Base-by-base conservation (phyloP, 2,329 filamentous ascomycete genomes). In the Beauveria pseudobassiana region DNA sequence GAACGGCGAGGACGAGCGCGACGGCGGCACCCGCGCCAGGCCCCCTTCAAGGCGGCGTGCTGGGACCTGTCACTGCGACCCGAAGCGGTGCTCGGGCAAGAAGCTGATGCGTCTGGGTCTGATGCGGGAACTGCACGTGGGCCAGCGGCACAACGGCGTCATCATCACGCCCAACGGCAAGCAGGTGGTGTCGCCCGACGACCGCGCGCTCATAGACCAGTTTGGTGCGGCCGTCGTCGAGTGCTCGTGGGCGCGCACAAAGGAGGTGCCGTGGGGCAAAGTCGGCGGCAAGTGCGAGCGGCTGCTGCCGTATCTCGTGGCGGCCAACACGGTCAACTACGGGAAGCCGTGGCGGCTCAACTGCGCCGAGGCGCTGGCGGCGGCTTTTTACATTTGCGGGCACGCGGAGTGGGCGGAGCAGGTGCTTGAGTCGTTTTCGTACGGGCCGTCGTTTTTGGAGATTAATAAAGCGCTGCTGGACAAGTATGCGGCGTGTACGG, bases 61-160 rank as follows among this genome's bases (percentile, higher is more conserved):
- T 99, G 95, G 95, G 95, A 99, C 71, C 82, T 99, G 93, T 64
- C 95, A 99, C 78, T 99, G 95, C 79, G 95, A 99, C 71, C 91
- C 93, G 9, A 98, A 97, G 75, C 83, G 93, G 68, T 99, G 95
- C 77, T 97, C 93, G 0, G 95, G 95, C 38, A 99, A 99, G 79
- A 87, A 91, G 65, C 83, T 99, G 40, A 96, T 99, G 84, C 87
- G 88, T 65, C 84, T 96, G 61, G 93, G 93, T 3, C 80, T 97
- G 70, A 97, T 99, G 91, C 88, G 95, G 67, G 90, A 96, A 70
- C 82, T 99, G 59, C 87, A 93, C 69, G 82, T 98, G 61, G 95
- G 95, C 59, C 93, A 98, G 76, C 93, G 93, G 68, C 92, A 95
- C 73, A 85, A 87, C 42, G 95, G 95, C 63, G 89, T 99, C 65